Percentiles rank a stretch among this genome's conserved stretches.
phyloP scores from a whole-genome alignment of 805 yeast species.

The Osmozyma mogii region DNA sequence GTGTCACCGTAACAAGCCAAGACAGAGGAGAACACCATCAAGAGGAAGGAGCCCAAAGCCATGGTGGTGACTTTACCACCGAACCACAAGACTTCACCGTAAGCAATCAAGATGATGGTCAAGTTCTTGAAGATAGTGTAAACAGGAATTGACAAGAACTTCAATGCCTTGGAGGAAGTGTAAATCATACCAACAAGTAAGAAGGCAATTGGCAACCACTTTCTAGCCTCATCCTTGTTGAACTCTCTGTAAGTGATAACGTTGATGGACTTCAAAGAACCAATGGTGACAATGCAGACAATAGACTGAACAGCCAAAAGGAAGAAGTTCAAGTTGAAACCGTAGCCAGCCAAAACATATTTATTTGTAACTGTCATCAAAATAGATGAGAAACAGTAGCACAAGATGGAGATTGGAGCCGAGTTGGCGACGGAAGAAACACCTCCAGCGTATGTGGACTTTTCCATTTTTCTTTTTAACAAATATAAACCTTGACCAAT shows the following conservation, averaged over 20 bases:
- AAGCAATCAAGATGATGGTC: conserved; percentile 93
- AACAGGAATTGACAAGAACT: conserved; percentile 85
- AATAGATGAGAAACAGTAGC: conserved; percentile 90
- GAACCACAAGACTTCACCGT: conserved; percentile 96
- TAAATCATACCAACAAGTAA: conserved; percentile 89
- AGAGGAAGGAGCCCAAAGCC: conserved; percentile 80
- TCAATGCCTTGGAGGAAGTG: conserved; percentile 92
- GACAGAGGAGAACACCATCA: conserved; percentile 94
- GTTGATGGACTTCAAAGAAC: conserved; percentile 63
- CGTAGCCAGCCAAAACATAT: conserved; percentile 73
- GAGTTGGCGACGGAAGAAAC: conserved; percentile 38
- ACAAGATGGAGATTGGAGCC: conserved; percentile 61
- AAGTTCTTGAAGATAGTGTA: conserved; percentile 97
- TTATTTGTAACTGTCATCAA: conserved; percentile 97
- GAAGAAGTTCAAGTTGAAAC: conserved; percentile 77
- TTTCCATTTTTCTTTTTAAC: conserved; percentile 29
- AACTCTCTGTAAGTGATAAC: conserved; percentile 81
- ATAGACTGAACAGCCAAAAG: conserved; percentile 81
- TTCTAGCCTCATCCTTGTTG: conserved; percentile 81
- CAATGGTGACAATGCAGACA: conserved; percentile 72
- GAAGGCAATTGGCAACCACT: conserved; percentile 92
- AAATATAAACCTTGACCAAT: conserved; percentile 28
- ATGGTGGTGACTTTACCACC: conserved; percentile 86
- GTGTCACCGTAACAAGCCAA: conserved; percentile 90
- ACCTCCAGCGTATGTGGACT: conserved; percentile 17